Percentiles rank a stretch among this genome's conserved stretches.
Evolutionary conservation across 1,284 basidiomycete genomes (phyloP).

Genomic region (Ustilago curta): DNA sequence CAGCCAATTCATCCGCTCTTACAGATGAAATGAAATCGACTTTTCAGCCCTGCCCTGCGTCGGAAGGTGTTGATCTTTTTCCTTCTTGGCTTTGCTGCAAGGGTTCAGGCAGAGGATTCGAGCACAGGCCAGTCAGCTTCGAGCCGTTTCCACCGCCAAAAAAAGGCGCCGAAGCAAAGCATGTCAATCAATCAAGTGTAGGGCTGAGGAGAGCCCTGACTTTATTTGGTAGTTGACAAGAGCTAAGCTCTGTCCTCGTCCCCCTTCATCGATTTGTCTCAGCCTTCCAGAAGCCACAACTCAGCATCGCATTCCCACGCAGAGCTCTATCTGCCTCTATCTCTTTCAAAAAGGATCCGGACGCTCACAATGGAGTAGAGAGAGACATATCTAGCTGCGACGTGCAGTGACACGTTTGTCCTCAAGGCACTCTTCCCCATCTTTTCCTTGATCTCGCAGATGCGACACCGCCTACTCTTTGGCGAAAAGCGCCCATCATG

Average conservation of each 20-base stretch:
- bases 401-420: too few species aligned
- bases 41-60: too few species aligned
- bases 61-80: conserved; percentile 2
- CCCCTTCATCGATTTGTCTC: too few species aligned
- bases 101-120: conserved; percentile 15
- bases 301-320: too few species aligned
- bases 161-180: conserved; percentile 3
- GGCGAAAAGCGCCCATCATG: conserved; percentile 12
- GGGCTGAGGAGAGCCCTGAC: not conserved
- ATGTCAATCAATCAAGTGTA: too few species aligned
- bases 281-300: too few species aligned
- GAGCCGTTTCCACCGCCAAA: not conserved
- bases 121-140: conserved; percentile 9
- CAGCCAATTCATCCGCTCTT: conserved; percentile 1
- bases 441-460: not conserved
- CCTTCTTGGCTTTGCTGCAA: conserved; percentile 5
- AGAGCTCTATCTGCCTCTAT: too few species aligned
- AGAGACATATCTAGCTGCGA: too few species aligned
- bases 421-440: too few species aligned
- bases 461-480: not conserved
- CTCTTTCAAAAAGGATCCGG: too few species aligned
- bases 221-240: too few species aligned
- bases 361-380: too few species aligned
- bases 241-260: not conserved
- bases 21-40: conserved; percentile 3